Percentiles rank a stretch among this genome's conserved stretches.
phyloP scores from a whole-genome alignment of 192 early-diverging fungal genomes.

The Entophlyctis luteolus region DNA sequence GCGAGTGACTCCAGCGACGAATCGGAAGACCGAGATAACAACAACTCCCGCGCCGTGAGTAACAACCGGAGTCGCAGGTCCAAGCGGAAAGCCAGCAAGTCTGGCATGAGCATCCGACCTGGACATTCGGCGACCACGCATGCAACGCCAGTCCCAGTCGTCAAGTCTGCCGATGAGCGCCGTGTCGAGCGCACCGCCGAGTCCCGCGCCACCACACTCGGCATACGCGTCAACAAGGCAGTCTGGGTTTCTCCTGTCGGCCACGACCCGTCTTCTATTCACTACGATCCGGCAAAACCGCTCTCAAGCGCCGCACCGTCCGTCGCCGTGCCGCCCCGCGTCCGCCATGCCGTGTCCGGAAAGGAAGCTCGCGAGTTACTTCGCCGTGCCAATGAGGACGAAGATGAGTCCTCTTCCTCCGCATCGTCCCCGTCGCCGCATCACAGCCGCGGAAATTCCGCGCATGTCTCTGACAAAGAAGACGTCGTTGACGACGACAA shows the following conservation, averaged over 20 bases:
- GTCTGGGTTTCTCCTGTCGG: slow-evolving; percentile 11
- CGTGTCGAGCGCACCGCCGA: neutral
- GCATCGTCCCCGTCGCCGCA: too few relatives aligned
- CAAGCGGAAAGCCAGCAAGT: neutral
- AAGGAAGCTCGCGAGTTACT: neutral
- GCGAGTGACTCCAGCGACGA: neutral
- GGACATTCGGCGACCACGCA: neutral
- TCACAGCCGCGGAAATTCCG: too few relatives aligned
- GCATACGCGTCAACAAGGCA: neutral
- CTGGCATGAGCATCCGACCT: neutral
- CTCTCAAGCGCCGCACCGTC: neutral
- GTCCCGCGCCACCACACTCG: neutral
- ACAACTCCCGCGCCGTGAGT: neutral
- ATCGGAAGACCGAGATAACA: neutral
- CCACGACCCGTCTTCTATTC: neutral
- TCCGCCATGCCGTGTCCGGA: neutral
- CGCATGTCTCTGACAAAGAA: too few relatives aligned
- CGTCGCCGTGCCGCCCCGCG: neutral
- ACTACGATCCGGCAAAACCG: neutral
- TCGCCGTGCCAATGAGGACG: neutral
- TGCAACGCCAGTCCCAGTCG: neutral
- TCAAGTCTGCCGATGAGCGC: neutral
- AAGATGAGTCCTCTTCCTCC: too few relatives aligned
- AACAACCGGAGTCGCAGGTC: neutral
- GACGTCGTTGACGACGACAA: neutral